Percentiles rank a stretch among this genome's conserved stretches.
Conservation (phyloP, 2,329 filamentous ascomycete genomes). For the Diplocarpon rosae region DNA sequence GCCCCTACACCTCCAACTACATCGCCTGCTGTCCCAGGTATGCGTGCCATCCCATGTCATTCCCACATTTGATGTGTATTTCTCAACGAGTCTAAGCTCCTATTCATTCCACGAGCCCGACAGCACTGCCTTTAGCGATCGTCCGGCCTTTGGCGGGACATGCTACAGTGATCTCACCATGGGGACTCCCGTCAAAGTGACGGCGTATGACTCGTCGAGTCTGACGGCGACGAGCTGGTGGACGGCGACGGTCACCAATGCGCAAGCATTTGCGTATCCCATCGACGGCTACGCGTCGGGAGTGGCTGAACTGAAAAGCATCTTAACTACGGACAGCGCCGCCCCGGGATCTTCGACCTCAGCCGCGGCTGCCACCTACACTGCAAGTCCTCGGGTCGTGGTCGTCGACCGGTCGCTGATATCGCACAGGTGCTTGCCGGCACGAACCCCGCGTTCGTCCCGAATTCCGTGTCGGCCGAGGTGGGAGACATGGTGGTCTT, state of each 20-base stretch:
- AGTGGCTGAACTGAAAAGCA: constrained; percentile 10
- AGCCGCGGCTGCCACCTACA: constrained; percentile 8
- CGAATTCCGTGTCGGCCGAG: constrained; percentile 28
- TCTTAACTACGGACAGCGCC: not conserved
- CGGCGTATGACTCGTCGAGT: constrained; percentile 12
- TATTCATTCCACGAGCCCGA: constrained; percentile 13
- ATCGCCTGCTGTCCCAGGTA: constrained; percentile 23
- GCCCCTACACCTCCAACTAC: constrained; percentile 19
- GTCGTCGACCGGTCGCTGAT: not conserved
- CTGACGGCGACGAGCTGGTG: constrained; percentile 17
- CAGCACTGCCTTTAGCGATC: constrained; percentile 5
- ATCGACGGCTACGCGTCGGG: constrained; percentile 17
- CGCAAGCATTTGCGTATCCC: constrained; percentile 18
- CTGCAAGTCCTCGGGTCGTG: constrained; percentile 3
- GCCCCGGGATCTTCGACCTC: not conserved
- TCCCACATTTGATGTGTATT: too few relatives aligned
- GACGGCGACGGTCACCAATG: constrained; percentile 10
- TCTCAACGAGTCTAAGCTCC: constrained; percentile 9
- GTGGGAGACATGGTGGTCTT: constrained; percentile 26
- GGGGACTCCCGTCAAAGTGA: constrained; percentile 10
- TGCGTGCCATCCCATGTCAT: not conserved
- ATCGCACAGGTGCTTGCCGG: constrained; percentile 9
- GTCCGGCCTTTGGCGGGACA: constrained; percentile 20
- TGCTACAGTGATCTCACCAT: constrained; percentile 15
- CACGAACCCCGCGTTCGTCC: constrained; percentile 49